These are phyloP conservation scores for Ilyonectria sp. DNA, from an alignment of 2,329 filamentous ascomycete species.

Conservation along the genomic window DNA sequence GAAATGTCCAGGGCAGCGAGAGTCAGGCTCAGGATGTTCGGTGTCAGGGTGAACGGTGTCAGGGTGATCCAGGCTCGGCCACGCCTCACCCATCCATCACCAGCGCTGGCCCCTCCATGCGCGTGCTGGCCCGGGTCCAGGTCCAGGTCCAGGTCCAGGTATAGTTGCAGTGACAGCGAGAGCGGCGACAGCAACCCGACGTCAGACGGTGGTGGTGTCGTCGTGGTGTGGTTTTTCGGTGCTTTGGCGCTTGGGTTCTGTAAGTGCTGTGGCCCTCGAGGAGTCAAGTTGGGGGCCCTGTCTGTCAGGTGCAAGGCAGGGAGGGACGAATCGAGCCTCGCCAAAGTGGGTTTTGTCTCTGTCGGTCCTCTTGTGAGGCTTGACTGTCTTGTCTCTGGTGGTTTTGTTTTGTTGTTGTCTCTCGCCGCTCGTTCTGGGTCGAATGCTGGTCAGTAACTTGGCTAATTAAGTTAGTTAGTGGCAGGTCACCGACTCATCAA, in stretches of 20 bases:
- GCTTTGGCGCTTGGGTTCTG: slow-evolving; percentile 24
- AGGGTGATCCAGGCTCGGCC: slow-evolving; percentile 6
- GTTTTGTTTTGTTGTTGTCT: slow-evolving; percentile 18
- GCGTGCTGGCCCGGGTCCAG: slow-evolving; percentile 6
- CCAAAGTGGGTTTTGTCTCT: slow-evolving; percentile 24
- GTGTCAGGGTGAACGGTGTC: slow-evolving; percentile 1
- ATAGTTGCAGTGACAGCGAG: slow-evolving; percentile 1
- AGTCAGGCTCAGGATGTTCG: slow-evolving; percentile 34
- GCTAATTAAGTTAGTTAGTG: not conserved
- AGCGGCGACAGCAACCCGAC: slow-evolving; percentile 20
- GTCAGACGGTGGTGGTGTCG: slow-evolving; percentile 48
- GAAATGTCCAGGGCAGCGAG: slow-evolving; percentile 35
- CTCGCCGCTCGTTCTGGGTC: not conserved
- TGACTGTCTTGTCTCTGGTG: slow-evolving; percentile 29
- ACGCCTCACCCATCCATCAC: slow-evolving; percentile 24
- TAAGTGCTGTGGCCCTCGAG: not conserved
- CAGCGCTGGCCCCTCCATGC: slow-evolving; percentile 8
- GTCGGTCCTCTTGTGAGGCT: slow-evolving; percentile 19
- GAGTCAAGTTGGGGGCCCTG: slow-evolving; percentile 18
- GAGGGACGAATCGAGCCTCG: slow-evolving; percentile 30
- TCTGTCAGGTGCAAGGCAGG: slow-evolving; percentile 33
- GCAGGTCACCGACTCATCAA: not conserved
- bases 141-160: slow-evolving; percentile 10
- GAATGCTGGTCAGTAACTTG: not conserved
- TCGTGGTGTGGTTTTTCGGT: slow-evolving; percentile 47